Evolutionary conservation across 257 asterid species (phyloP), one percentile per base, ranked within the genome.

Genomic region (Salvia hispanica): DNA sequence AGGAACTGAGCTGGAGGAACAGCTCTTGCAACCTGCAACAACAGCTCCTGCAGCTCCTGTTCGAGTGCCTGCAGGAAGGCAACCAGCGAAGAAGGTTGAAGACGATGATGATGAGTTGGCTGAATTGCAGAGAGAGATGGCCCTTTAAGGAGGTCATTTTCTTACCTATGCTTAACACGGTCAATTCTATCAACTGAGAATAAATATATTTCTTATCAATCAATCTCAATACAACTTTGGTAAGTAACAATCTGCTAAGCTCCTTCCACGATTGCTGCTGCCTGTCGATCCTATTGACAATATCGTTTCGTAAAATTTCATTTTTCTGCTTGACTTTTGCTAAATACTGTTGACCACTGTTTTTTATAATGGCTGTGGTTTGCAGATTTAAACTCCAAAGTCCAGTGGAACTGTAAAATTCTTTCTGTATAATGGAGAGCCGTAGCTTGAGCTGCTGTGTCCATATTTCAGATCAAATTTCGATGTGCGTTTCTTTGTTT

Each of bases 121-220:
- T 3, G 96, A 83, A 63, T 73, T 88, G 83, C 96, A 88, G 82
- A 85, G 91, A 66, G 96, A 88, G 77, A 88, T 88, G 96, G 96
- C 96, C 25, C 96, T 88, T 76, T 88, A 67, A 82, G 74, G 74
- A 62, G 95, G 91, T 81, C 42, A 61, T 42, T 55, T 64, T 40
- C 76, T 66, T 58, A 33, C 46, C 69, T 55, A 7, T 72, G 28
- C 47, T 46, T 11, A 14, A 47, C 40, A 28, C 50, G 42, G 12
- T 52, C 46, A 37, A 59, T 71, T 44, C 60, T 36, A 15, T 37
- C 48, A 14, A 25, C 48, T 3, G 16, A 25, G 37, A 25, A 54
- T 25, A 25, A 25, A 9, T 37, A 8, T 58, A 31, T 28, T 4
- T 4, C n/a, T n/a, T n/a, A n/a, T n/a, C 60, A 54, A 25, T 25